A percentile compares a stretch with the other conserved stretches of the same genome.
These are phyloP conservation scores for Fraxinus albicans DNA, from an alignment of 305 asterid genomes.

Conservation along the genomic window DNA sequence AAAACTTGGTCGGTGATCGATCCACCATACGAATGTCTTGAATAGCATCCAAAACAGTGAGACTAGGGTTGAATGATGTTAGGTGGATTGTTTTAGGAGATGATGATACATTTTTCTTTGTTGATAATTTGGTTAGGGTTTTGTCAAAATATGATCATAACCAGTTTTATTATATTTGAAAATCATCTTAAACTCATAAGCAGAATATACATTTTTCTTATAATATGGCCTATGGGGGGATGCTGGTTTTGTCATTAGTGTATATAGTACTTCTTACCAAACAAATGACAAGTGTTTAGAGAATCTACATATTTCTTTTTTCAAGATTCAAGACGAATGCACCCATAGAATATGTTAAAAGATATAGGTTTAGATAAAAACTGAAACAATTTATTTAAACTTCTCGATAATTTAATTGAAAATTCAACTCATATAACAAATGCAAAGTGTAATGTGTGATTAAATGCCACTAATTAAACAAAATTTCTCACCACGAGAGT, in stretches of 20 bases:
- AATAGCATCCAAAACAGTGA: neutral
- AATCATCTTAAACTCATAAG: conserved; percentile 81
- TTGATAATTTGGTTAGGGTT: conserved; percentile 74
- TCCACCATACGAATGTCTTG: neutral
- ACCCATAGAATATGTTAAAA: neutral
- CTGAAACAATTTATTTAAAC: too few relatives aligned
- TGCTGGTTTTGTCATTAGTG: conserved; percentile 74
- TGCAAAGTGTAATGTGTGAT: neutral
- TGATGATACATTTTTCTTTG: conserved; percentile 80
- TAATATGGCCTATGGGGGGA: conserved; percentile 86
- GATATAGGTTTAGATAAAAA: too few relatives aligned
- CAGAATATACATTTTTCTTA: conserved; percentile 83
- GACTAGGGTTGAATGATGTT: conserved; percentile 2
- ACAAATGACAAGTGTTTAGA: too few relatives aligned
- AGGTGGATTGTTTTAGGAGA: conserved; percentile 98
- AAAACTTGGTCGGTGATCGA: neutral
- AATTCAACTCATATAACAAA: too few relatives aligned
- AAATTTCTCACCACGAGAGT: neutral
- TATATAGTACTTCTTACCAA: too few relatives aligned
- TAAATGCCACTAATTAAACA: neutral
- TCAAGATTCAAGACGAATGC: neutral
- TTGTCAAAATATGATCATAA: conserved; percentile 73
- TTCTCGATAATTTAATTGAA: too few relatives aligned
- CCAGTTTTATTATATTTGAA: conserved; percentile 72
- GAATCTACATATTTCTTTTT: too few relatives aligned